phyloP scores from a whole-genome alignment of 2,329 filamentous ascomycete species.

The Sclerotinia subarctica region DNA sequence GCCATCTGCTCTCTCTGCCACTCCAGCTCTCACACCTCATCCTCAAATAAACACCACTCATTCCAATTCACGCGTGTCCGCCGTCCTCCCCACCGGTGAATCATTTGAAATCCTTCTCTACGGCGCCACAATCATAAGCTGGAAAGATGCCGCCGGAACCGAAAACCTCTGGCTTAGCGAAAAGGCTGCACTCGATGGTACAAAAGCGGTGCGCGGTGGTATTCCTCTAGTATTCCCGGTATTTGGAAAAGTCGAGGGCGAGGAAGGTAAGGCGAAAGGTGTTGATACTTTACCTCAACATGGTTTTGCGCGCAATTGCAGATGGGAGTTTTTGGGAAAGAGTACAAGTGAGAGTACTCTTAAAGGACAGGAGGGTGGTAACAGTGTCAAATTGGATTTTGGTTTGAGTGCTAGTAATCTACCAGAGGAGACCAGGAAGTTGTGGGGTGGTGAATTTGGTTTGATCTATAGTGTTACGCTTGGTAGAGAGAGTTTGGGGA shows the following conservation, averaged over 20 bases:
- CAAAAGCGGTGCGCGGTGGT: conserved; percentile 84
- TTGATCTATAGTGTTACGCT: conserved; percentile 92
- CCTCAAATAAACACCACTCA: conserved; percentile 72
- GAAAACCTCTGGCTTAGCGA: conserved; percentile 89
- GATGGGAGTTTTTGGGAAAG: conserved; percentile 94
- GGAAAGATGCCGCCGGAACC: conserved; percentile 75
- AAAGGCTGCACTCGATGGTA: conserved; percentile 76
- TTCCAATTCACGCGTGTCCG: conserved; percentile 69
- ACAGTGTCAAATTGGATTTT: conserved; percentile 91
- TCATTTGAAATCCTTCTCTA: conserved; percentile 82
- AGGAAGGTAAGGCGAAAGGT: conserved; percentile 67
- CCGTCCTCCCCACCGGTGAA: conserved; percentile 80
- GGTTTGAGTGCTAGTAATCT: conserved; percentile 76
- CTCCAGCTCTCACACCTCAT: conserved; percentile 70
- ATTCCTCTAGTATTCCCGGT: conserved; percentile 93
- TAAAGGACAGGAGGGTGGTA: conserved; percentile 46
- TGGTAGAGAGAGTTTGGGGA: conserved; percentile 69
- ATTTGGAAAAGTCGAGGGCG: conserved; percentile 77
- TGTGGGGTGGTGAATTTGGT: conserved; percentile 85
- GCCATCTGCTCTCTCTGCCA: conserved; percentile 71
- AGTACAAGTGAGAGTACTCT: conserved; percentile 55
- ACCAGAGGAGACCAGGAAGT: conserved; percentile 61
- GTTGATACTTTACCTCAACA: conserved; percentile 75
- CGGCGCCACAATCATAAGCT: conserved; percentile 88
- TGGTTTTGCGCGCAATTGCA: conserved; percentile 85